Base-by-base conservation (phyloP, 306 rosid species). In the Vigna unguiculata region DNA sequence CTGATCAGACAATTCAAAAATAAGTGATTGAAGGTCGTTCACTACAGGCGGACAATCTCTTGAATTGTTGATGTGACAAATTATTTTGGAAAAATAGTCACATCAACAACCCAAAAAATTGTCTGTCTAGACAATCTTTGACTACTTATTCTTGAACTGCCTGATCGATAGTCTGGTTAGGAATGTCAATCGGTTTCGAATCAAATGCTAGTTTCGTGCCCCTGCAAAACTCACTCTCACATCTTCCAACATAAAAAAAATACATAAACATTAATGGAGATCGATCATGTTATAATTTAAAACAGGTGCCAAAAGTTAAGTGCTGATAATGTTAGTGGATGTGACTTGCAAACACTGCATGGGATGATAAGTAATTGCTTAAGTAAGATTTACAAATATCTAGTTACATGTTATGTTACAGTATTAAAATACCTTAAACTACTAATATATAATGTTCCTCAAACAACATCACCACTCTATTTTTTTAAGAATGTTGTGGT, bases 401-500 rank as follows among this genome's bases (percentile, higher is more conserved):
- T 66, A 40, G 55, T 43, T 55, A 63, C 22, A 72, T 79, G 61
- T 48, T 48, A 72, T 79, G 61, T 48, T 48, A 19, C 28, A 22
- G 46, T 63, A 55, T 9, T 38, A 25, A 25, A 40, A 48, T 61
- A 47, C 70, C 38, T 75, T 67, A 69, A 22, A 63, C 13, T 75
- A 45, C 11, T 49, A 9, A 77, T 77, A 51, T 19, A 24, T 58
- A 24, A 19, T 52, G 51, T 47, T 51, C 25, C 65, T 72, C 62
- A 13, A 75, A 24, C 14, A 46, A 48, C 49, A 63, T 6, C 59
- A 76, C 36, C 20, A 17, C 60, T 54, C 49, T 60, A 71, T 45
- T 60, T 74, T 59, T 60, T 69, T 63, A 57, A 43, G 65, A 71
- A 75, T 64, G 6, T 38, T 2, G 83, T 85, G 84, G 63, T 54